A percentile compares a stretch with the other conserved stretches of the same genome.
Conservation (phyloP, 352 stramenopile genomes). For the Phytophthora quininea region DNA sequence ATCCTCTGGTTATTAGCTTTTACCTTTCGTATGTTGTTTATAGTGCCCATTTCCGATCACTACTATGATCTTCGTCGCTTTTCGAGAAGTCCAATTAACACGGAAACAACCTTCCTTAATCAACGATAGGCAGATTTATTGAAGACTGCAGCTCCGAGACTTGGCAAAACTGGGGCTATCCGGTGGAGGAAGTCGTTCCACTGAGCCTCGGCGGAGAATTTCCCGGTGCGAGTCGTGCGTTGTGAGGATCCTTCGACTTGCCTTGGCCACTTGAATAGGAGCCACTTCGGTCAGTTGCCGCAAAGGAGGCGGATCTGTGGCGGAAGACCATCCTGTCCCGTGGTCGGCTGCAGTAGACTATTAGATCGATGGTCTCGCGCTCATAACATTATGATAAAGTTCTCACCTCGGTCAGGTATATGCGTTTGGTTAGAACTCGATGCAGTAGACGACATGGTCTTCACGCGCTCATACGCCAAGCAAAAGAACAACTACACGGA, state of each 20-base stretch:
- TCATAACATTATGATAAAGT: background rate
- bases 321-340: conserved; percentile 16
- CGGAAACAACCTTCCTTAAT: no score
- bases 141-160: conserved; percentile 16
- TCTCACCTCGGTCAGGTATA: background rate
- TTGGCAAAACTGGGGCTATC: conserved; percentile 8
- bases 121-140: no score
- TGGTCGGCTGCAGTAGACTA: background rate
- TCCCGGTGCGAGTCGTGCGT: conserved; percentile 18
- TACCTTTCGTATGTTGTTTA: no score
- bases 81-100: no score
- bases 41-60: no score
- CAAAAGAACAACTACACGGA: background rate
- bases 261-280: conserved; percentile 13
- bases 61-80: no score
- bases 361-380: no score
- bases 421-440: no score
- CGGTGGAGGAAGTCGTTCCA: conserved; percentile 9
- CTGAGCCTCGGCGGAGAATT: conserved; percentile 13
- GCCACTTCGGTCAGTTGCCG: conserved; percentile 20
- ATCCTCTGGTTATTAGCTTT: no score
- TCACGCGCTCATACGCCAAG: background rate
- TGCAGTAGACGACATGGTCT: no score
- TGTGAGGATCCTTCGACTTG: conserved; percentile 10
- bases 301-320: background rate